These are phyloP conservation scores for Penicillium simplicissimum DNA, from an alignment of 495 filamentous ascomycete species.

Conservation along the genomic window DNA sequence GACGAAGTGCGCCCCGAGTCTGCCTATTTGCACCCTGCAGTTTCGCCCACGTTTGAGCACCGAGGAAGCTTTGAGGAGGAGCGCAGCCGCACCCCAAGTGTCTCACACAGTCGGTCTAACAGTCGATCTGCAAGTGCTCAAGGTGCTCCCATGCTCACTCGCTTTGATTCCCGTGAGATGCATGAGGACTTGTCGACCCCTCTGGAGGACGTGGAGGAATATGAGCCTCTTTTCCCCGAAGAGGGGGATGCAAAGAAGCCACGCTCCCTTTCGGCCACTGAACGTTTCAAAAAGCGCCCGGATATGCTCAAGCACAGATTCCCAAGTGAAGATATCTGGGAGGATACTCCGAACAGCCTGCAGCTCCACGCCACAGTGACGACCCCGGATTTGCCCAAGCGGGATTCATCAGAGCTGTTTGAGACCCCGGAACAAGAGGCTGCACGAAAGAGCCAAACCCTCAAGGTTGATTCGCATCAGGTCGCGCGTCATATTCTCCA, in stretches of 20 bases:
- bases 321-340: conserved; percentile 94
- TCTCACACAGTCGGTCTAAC: conserved; percentile 64
- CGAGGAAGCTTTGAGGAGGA: conserved; percentile 60
- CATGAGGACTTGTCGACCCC: conserved; percentile 62
- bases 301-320: conserved; percentile 71
- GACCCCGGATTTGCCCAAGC: conserved; percentile 62
- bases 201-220: conserved; percentile 88
- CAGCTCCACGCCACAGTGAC: conserved; percentile 83
- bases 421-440: conserved; percentile 60
- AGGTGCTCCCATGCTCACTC: conserved; percentile 45
- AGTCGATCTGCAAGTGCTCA: conserved; percentile 72
- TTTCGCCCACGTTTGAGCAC: conserved; percentile 66
- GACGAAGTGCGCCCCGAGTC: conserved; percentile 86
- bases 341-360: conserved; percentile 88
- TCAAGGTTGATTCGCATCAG: conserved; percentile 49
- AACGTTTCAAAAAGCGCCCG: conserved; percentile 62
- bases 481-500: conserved; percentile 44
- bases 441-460: conserved; percentile 47
- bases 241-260: conserved; percentile 62
- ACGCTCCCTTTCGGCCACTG: conserved; percentile 54
- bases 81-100: conserved; percentile 54
- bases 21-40: conserved; percentile 68
- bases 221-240: conserved; percentile 92
- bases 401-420: conserved; percentile 36
- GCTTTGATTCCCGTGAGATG: conserved; percentile 54